Evolutionary conservation across 768 basidiomycete genomes (phyloP).

Genomic region (Leccinum fibrillosum): DNA sequence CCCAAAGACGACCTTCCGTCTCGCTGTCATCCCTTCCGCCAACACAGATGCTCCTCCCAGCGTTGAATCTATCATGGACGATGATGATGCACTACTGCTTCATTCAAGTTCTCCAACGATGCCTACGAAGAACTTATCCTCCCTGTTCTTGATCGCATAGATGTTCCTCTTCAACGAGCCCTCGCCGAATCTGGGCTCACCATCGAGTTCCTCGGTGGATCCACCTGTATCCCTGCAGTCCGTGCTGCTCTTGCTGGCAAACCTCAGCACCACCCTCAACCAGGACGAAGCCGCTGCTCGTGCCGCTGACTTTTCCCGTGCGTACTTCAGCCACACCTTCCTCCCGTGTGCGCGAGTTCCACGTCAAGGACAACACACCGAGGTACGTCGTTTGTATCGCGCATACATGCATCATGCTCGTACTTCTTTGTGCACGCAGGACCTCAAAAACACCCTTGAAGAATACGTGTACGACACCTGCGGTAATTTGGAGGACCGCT

Average conservation of each 20-base stretch:
- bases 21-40: conserved; percentile 83
- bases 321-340: conserved; percentile 85
- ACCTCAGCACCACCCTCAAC: conserved; percentile 87
- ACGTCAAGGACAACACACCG: conserved; percentile 92
- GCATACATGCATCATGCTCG: conserved; percentile 4
- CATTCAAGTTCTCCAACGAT: conserved; percentile 81
- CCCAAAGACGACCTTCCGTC: conserved; percentile 92
- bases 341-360: conserved; percentile 97
- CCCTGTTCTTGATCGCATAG: conserved; percentile 73
- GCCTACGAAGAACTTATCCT: conserved; percentile 76
- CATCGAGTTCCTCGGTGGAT: conserved; percentile 91
- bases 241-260: conserved; percentile 83
- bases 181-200: conserved; percentile 79
- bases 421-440: conserved; percentile 41
- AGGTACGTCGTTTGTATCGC: conserved; percentile 49
- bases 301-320: conserved; percentile 95
- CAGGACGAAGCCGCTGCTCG: conserved; percentile 97
- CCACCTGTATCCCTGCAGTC: conserved; percentile 90
- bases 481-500: conserved; percentile 86
- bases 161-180: conserved; percentile 71
- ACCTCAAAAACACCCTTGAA: conserved; percentile 97
- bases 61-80: conserved; percentile 96
- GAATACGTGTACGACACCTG: conserved; percentile 98
- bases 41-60: conserved; percentile 85
- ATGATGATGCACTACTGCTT: conserved; percentile 67